Conservation (phyloP, 768 basidiomycete species). For the Terana coerulea region DNA sequence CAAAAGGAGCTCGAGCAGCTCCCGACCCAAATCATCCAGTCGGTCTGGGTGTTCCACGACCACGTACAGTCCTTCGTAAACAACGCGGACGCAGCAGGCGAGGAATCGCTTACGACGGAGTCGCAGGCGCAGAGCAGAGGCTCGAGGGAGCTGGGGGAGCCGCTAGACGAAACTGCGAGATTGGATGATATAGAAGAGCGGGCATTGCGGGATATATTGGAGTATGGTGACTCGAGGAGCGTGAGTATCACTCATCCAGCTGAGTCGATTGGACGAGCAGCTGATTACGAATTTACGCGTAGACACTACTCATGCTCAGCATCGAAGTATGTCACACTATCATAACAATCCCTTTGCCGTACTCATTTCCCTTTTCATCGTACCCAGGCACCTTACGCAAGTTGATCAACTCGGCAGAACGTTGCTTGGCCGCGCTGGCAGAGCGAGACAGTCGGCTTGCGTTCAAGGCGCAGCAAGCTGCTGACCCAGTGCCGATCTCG, state of each 20-base stretch:
- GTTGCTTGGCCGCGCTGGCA: constrained; percentile 26
- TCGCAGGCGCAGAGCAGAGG: constrained; percentile 8
- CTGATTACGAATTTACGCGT: too few species aligned
- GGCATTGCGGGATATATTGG: constrained; percentile 38
- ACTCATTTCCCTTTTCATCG: too few species aligned
- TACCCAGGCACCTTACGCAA: constrained; percentile 31
- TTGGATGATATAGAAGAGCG: constrained; percentile 28
- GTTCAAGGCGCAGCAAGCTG: neutral
- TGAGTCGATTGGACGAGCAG: too few species aligned
- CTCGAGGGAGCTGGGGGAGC: constrained; percentile 27
- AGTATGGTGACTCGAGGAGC: constrained; percentile 39
- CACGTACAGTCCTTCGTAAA: constrained; percentile 34
- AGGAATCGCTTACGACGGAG: constrained; percentile 3
- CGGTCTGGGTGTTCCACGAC: constrained; percentile 36
- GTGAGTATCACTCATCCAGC: too few species aligned
- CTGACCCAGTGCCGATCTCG: too few species aligned
- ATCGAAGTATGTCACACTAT: constrained; percentile 49
- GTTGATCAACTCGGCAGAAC: constrained; percentile 32
- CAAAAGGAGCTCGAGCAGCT: constrained; percentile 35
- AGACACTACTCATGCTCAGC: constrained; percentile 42
- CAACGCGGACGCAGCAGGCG: constrained; percentile 12
- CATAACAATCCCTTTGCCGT: constrained; percentile 14
- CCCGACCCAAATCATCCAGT: constrained; percentile 34
- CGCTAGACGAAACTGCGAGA: constrained; percentile 40
- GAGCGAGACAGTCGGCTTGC: constrained; percentile 27